phyloP scores from a whole-genome alignment of 2,329 filamentous ascomycete species.

The Cercospora janseana region DNA sequence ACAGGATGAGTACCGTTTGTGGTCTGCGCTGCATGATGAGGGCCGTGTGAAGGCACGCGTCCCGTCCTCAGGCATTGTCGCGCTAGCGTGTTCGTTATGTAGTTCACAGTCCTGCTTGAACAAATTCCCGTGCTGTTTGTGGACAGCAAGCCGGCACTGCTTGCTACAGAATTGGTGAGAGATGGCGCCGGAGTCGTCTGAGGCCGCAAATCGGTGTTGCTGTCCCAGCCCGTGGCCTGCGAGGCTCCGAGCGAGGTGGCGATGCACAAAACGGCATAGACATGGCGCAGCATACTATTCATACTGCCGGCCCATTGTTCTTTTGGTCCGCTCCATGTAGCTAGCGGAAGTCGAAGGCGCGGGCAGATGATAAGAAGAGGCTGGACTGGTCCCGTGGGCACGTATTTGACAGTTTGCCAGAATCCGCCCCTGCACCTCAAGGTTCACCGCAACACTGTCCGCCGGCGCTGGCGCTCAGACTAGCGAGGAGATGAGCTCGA shows the following conservation, averaged over 20 bases:
- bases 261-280: conserved; percentile 25
- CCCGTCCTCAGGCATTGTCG: conserved; percentile 71
- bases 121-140: conserved; percentile 39
- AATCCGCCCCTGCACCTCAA: background rate
- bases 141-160: conserved; percentile 7
- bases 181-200: conserved; percentile 10
- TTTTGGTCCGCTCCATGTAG: conserved; percentile 7
- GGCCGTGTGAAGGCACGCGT: conserved; percentile 43
- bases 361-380: background rate
- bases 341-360: background rate
- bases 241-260: conserved; percentile 19
- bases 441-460: conserved; percentile 1
- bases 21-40: background rate
- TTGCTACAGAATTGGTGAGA: conserved; percentile 6
- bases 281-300: conserved; percentile 29
- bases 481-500: background rate
- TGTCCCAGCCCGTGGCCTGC: conserved; percentile 13
- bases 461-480: conserved; percentile 4
- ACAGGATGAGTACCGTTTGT: background rate
- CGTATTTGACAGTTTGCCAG: conserved; percentile 14
- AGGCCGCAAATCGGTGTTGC: conserved; percentile 18
- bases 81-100: conserved; percentile 74
- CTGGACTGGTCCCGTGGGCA: background rate
- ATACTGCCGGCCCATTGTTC: conserved; percentile 29
- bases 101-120: conserved; percentile 67